Evolutionary conservation across 73 alveolate species (phyloP).

Genomic region (Paramecium biaurelia): DNA sequence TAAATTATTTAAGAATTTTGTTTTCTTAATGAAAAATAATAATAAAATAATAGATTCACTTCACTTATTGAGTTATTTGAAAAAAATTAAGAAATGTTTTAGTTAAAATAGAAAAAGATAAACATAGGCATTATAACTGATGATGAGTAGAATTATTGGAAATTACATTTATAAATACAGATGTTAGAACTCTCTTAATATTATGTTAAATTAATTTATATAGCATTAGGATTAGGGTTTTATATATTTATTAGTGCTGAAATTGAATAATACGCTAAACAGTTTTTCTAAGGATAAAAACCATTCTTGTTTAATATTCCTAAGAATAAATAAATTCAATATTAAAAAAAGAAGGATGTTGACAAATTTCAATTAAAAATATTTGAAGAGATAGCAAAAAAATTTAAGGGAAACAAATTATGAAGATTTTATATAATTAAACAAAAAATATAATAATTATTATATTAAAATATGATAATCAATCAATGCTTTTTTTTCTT

Average conservation of each 20-base stretch:
- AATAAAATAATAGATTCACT: not conserved
- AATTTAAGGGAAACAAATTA: not conserved
- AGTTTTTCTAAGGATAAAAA: not conserved
- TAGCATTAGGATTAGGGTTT: not conserved
- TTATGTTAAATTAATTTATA: not conserved
- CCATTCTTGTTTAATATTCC: not conserved
- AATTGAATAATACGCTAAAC: not conserved
- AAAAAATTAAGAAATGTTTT: not conserved
- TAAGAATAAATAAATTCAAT: not conserved
- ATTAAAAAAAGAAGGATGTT: not conserved
- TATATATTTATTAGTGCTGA: not conserved
- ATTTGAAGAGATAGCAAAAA: not conserved
- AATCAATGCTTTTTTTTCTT: constrained; percentile 29
- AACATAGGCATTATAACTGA: not conserved
- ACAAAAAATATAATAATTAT: not conserved
- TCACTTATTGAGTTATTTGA: not conserved
- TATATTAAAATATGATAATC: no score
- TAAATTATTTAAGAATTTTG: not conserved
- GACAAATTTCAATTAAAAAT: not conserved
- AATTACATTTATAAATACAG: not conserved
- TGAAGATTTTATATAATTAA: not conserved
- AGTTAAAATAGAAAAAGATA: not conserved
- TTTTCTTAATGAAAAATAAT: not conserved
- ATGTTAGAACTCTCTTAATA: not conserved
- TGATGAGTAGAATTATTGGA: not conserved